phyloP scores from a whole-genome alignment of 106 monocot genomes.

The Allium sativum region DNA sequence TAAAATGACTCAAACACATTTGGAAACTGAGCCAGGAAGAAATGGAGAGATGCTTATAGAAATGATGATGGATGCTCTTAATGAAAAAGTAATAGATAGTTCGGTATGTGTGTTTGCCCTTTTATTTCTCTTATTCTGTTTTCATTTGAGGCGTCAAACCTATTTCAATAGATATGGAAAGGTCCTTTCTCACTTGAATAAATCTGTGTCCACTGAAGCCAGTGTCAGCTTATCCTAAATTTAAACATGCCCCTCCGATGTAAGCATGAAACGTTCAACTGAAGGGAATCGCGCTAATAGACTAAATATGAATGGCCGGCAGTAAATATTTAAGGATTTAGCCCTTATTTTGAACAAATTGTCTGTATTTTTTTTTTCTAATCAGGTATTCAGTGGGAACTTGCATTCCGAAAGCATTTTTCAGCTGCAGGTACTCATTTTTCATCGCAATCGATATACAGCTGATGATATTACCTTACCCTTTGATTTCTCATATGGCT shows the following conservation, averaged over 20 bases:
- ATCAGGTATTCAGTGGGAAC: slow-evolving; percentile 84
- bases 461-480: too few relatives aligned
- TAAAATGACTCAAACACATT: slow-evolving; percentile 62
- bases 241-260: too few relatives aligned
- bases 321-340: too few relatives aligned
- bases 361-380: slow-evolving; percentile 3
- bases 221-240: too few relatives aligned
- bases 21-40: slow-evolving; percentile 46
- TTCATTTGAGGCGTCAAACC: background rate
- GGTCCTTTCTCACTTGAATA: too few relatives aligned
- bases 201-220: too few relatives aligned
- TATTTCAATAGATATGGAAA: too few relatives aligned
- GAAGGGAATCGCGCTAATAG: too few relatives aligned
- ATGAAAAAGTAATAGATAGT: slow-evolving; percentile 22
- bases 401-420: slow-evolving; percentile 64
- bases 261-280: too few relatives aligned
- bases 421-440: slow-evolving; percentile 60
- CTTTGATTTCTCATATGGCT: too few relatives aligned
- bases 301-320: too few relatives aligned
- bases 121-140: background rate
- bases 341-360: too few relatives aligned
- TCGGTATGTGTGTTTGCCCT: slow-evolving; percentile 33
- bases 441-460: background rate
- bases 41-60: slow-evolving; percentile 53
- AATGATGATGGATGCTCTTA: slow-evolving; percentile 38